Base-by-base conservation (phyloP, 257 asterid genomes). In the Petunia axillaris region DNA sequence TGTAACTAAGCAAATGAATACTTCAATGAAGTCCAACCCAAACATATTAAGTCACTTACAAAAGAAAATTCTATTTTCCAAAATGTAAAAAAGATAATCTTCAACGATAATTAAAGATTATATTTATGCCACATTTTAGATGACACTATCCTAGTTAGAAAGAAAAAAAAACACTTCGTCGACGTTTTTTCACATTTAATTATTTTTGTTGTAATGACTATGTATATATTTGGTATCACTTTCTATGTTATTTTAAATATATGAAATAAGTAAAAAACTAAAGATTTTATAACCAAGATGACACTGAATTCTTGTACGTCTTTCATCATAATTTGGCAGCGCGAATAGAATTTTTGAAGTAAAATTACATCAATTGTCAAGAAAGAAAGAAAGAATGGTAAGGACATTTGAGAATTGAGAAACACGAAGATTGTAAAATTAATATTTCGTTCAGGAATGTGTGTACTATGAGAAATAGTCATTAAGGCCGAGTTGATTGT, bases 401-500 rank as follows among this genome's bases (percentile, higher is more conserved):
- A 70, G 6, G n/a, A 48, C 60, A 71, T 71, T 48, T 71, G 43
- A 71, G 59, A 25, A 70, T 48, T 71, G 43, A 71, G 59, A 25
- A 70, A 10, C 43, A 70, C 77, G 59, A 70, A 46, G 7, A 48
- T 46, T 35, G 59, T 71, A 71, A 59, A 71, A 71, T 25, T 71
- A 71, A 48, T 71, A 71, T 71, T 25, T 71, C 6, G 60, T 71
- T 46, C 59, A 71, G 60, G 77, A 71, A 71, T 70, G 77, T 70
- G 77, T 70, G 77, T 70, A 70, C 43, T 25, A 1, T 25, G 35
- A 46, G 35, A 70, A 70, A 70, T 25, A 70, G 76, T 66, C 75
- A 66, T 41, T 41, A n/a, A n/a, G n/a, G n/a, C n/a, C n/a, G n/a
- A n/a, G n/a, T n/a, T n/a, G n/a, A n/a, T n/a, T n/a, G n/a, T n/a